A percentile compares a stretch with the other conserved stretches of the same genome.
phyloP scores from a whole-genome alignment of 2,329 filamentous ascomycete genomes.

The Sclerotinia glacialis region DNA sequence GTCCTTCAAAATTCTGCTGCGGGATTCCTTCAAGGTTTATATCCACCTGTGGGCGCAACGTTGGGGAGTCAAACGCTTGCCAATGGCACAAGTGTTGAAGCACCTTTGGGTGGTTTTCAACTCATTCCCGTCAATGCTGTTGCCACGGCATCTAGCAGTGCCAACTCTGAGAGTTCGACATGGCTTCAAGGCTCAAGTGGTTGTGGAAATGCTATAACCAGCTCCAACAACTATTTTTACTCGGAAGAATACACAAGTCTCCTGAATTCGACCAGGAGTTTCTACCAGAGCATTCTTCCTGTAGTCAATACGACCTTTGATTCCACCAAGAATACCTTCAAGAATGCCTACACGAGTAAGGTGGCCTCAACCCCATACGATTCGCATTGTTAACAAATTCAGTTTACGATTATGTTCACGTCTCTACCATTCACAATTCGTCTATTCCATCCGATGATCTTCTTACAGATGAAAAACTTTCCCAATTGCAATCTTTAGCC shows the following conservation, averaged over 20 bases:
- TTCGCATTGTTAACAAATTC: constrained; percentile 16
- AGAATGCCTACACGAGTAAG: constrained; percentile 62
- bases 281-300: constrained; percentile 54
- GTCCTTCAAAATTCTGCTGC: constrained; percentile 79
- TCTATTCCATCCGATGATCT: constrained; percentile 57
- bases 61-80: constrained; percentile 60
- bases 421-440: constrained; percentile 58
- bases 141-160: constrained; percentile 50
- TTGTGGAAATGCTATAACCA: constrained; percentile 54
- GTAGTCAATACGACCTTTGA: constrained; percentile 54
- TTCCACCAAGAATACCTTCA: constrained; percentile 49
- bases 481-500: constrained; percentile 69
- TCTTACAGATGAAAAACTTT: constrained; percentile 57
- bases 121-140: constrained; percentile 71
- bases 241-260: constrained; percentile 47
- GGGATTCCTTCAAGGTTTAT: constrained; percentile 81
- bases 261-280: constrained; percentile 55
- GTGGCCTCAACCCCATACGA: constrained; percentile 13
- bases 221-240: constrained; percentile 54
- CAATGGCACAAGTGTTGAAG: constrained; percentile 64
- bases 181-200: constrained; percentile 60
- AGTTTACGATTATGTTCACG: constrained; percentile 61
- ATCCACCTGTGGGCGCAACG: constrained; percentile 66
- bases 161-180: constrained; percentile 53
- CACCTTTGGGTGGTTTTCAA: constrained; percentile 78